Percentiles rank a stretch among this genome's conserved stretches.
These are phyloP conservation scores for Bacterosira constricta DNA, from an alignment of 108 stramenopile genomes.

Conservation along the genomic window DNA sequence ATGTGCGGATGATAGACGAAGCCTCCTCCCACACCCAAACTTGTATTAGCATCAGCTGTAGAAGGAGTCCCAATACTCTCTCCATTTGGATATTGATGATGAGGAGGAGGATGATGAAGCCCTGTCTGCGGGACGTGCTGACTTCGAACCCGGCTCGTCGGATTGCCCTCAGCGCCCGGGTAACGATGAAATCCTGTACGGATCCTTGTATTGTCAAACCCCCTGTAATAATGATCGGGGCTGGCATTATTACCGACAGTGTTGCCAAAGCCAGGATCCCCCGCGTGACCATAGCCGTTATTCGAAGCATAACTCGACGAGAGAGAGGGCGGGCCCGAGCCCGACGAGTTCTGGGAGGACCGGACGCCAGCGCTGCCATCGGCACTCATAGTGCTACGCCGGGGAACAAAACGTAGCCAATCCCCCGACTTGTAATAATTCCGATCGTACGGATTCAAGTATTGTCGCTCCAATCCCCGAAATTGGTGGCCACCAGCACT, in stretches of 20 bases:
- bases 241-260: not conserved
- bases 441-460: slow-evolving; percentile 10
- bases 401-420: slow-evolving; percentile 30
- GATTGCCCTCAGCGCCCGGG: not conserved
- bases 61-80: not conserved
- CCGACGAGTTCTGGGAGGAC: not conserved
- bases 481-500: not conserved
- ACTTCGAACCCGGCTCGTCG: slow-evolving; percentile 1
- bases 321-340: not conserved
- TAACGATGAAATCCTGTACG: slow-evolving; percentile 8
- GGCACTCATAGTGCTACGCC: slow-evolving; percentile 1
- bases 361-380: not conserved
- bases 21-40: not conserved
- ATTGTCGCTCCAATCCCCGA: not conserved
- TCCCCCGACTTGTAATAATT: slow-evolving; percentile 22
- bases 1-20: not conserved
- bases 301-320: not conserved
- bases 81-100: not conserved
- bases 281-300: not conserved
- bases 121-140: not conserved
- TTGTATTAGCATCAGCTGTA: not conserved
- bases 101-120: not conserved
- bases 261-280: not conserved
- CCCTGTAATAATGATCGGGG: slow-evolving; percentile 29
- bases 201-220: slow-evolving; percentile 42